These are phyloP conservation scores for Aspergillus eucalypticola DNA, from an alignment of 2,329 filamentous ascomycete species.

Conservation along the genomic window DNA sequence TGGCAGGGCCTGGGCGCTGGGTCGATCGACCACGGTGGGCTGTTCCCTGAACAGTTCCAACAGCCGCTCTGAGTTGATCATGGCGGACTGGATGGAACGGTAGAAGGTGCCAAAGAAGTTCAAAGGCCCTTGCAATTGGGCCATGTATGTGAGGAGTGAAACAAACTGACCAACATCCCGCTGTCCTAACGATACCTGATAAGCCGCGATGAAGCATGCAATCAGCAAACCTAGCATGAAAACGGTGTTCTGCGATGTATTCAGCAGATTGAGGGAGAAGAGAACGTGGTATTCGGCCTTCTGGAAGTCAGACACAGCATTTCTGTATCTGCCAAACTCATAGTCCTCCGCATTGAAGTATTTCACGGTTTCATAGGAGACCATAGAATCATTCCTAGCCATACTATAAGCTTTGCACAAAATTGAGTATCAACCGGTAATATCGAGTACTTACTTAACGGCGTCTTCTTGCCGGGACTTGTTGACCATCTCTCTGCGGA, in stretches of 20 bases:
- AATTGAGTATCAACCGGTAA: background rate
- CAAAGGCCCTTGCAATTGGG: constrained; percentile 75
- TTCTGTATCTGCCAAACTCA: constrained; percentile 72
- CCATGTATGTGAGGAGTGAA: constrained; percentile 72
- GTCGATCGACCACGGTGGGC: constrained; percentile 81
- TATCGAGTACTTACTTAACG: constrained; percentile 65
- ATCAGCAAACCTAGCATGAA: constrained; percentile 76
- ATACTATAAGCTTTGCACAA: constrained; percentile 4
- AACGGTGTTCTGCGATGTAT: constrained; percentile 75
- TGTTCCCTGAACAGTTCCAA: constrained; percentile 95
- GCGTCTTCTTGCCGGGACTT: constrained; percentile 93
- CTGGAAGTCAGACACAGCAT: constrained; percentile 71
- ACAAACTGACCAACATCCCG: constrained; percentile 72
- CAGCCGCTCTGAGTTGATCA: constrained; percentile 96
- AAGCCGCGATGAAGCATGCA: constrained; percentile 72
- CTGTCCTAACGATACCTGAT: constrained; percentile 69
- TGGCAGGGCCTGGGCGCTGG: constrained; percentile 62
- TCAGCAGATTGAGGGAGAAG: constrained; percentile 75
- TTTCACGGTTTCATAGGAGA: constrained; percentile 95
- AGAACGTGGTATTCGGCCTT: constrained; percentile 73
- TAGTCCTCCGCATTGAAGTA: constrained; percentile 85
- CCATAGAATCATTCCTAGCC: constrained; percentile 84
- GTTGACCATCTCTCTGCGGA: constrained; percentile 91
- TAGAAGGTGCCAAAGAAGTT: constrained; percentile 96
- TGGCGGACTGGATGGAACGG: constrained; percentile 88